Evolutionary conservation across 2,329 filamentous ascomycete species (phyloP).

Genomic region (Ciborinia camelliae): DNA sequence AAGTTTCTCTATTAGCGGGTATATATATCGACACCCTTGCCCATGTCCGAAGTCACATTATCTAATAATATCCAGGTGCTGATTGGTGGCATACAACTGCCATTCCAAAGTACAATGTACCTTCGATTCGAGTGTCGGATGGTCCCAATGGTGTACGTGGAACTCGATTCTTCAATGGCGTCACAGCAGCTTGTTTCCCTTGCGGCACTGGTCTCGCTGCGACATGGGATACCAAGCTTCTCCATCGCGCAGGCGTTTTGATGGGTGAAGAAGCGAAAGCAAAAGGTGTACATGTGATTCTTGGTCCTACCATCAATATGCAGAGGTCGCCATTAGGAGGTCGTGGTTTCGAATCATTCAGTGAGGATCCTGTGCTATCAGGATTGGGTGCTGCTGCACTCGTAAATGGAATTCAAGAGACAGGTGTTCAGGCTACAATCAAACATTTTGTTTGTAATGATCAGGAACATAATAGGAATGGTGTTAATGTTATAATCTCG

Average conservation of each 20-base stretch:
- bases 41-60: neutral
- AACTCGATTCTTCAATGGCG: constrained; percentile 38
- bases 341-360: constrained; percentile 57
- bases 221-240: constrained; percentile 63
- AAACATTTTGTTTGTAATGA: constrained; percentile 63
- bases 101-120: constrained; percentile 35
- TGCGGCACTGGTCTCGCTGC: constrained; percentile 51
- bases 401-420: constrained; percentile 54
- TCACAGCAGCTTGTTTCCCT: constrained; percentile 46
- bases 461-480: constrained; percentile 56
- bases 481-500: constrained; percentile 53
- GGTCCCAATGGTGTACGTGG: constrained; percentile 40
- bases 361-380: constrained; percentile 56
- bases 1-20: constrained; percentile 53
- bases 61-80: constrained; percentile 28
- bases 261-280: constrained; percentile 64
- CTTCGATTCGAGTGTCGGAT: constrained; percentile 38
- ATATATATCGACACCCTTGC: neutral
- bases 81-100: constrained; percentile 39
- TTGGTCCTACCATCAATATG: constrained; percentile 63
- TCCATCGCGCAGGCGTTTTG: constrained; percentile 59
- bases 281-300: constrained; percentile 60
- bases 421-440: constrained; percentile 53
- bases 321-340: constrained; percentile 58
- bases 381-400: constrained; percentile 53